Evolutionary conservation across 495 filamentous ascomycete species (phyloP).

Genomic region (Podospora conica): DNA sequence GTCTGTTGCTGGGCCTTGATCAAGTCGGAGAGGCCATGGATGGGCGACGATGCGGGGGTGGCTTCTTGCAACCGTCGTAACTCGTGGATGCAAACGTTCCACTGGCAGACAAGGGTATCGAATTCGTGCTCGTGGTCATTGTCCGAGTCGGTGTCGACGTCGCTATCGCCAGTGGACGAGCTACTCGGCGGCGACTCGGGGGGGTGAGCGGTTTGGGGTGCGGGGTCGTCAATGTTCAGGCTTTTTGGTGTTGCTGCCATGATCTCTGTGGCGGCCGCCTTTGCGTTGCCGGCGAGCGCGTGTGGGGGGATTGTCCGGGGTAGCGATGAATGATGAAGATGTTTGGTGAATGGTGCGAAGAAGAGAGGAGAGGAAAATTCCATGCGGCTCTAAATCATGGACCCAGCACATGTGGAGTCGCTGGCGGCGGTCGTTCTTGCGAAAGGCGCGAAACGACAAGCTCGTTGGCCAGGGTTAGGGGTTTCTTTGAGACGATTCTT

Average conservation of each 20-base stretch:
- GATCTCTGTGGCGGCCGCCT: not conserved
- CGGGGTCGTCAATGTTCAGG: not conserved
- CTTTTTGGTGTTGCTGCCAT: not conserved
- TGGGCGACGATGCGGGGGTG: slow-evolving; percentile 10
- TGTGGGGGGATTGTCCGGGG: not conserved
- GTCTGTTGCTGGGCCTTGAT: slow-evolving; percentile 28
- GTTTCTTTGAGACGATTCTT: not conserved
- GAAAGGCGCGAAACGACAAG: no score
- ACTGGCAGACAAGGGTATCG: slow-evolving; percentile 18
- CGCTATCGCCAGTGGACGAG: not conserved
- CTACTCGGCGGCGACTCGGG: not conserved
- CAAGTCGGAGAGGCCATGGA: slow-evolving; percentile 19
- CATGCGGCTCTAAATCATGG: not conserved
- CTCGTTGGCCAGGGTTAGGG: not conserved
- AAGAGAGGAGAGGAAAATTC: not conserved
- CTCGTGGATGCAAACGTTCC: slow-evolving; percentile 24
- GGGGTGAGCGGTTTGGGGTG: not conserved
- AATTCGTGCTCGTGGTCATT: not conserved
- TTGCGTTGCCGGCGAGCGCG: not conserved
- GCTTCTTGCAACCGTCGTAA: slow-evolving; percentile 21
- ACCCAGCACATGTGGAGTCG: not conserved
- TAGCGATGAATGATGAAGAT: not conserved
- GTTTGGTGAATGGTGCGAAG: not conserved
- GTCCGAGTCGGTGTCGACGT: not conserved
- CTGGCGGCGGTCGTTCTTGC: not conserved